phyloP scores from a whole-genome alignment of 345 rosid species.

The Eucalyptus cloeziana region DNA sequence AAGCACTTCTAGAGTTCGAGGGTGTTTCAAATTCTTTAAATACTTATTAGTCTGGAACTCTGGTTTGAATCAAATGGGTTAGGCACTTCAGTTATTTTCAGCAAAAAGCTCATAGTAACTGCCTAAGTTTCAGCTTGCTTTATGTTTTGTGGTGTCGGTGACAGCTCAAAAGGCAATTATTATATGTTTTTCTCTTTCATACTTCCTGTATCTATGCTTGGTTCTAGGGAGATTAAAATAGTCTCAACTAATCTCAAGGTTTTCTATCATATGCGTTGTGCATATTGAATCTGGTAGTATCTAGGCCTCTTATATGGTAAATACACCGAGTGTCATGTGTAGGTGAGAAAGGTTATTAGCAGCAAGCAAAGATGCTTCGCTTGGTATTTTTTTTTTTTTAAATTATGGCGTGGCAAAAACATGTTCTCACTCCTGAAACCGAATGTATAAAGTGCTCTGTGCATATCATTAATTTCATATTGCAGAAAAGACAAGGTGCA shows the following conservation, averaged over 20 bases:
- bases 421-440: neutral
- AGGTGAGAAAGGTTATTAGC: neutral
- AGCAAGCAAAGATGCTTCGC: neutral
- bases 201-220: neutral
- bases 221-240: neutral
- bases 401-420: neutral
- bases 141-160: neutral
- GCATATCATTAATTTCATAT: neutral
- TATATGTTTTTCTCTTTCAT: neutral
- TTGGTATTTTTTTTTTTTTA: neutral
- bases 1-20: neutral
- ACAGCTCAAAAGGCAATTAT: neutral
- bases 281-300: neutral
- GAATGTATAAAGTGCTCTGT: neutral
- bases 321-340: neutral
- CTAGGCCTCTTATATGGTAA: neutral
- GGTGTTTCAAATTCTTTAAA: neutral
- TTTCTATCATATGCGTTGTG: neutral
- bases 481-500: neutral
- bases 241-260: neutral
- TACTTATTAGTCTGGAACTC: neutral
- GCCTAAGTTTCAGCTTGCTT: neutral
- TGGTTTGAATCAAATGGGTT: neutral
- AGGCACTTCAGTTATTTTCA: neutral
- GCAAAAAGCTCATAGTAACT: neutral